Evolutionary conservation across 169 alveolate genomes (phyloP).

Genomic region (Plasmodium yoelii): DNA sequence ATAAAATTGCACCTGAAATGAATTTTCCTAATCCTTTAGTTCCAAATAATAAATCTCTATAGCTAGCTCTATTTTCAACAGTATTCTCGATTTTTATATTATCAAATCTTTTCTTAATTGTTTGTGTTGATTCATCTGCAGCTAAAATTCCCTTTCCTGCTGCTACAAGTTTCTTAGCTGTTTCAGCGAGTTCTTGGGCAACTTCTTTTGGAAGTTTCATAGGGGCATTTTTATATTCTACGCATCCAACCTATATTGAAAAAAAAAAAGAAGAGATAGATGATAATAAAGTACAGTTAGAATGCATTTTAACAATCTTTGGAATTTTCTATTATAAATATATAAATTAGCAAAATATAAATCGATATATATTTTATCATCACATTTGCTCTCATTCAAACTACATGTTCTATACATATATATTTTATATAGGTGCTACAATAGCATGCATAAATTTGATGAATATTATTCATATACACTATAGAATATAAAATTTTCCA

Average conservation of each 20-base stretch:
- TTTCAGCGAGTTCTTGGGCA: slow-evolving; percentile 71
- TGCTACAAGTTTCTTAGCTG: slow-evolving; percentile 68
- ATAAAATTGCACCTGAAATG: slow-evolving; percentile 98
- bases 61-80: slow-evolving; percentile 96
- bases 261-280: neutral
- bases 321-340: neutral
- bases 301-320: neutral
- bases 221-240: slow-evolving; percentile 63
- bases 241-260: slow-evolving; percentile 13
- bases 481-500: no score
- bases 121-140: slow-evolving; percentile 99
- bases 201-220: slow-evolving; percentile 63
- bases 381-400: no score
- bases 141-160: slow-evolving; percentile 99
- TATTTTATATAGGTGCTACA: no score
- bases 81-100: slow-evolving; percentile 95
- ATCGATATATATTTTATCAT: no score
- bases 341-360: no score
- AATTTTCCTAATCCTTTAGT: slow-evolving; percentile 94
- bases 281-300: neutral
- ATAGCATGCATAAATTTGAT: no score
- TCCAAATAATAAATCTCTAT: slow-evolving; percentile 96
- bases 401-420: no score
- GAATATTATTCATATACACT: no score
- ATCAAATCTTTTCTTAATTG: slow-evolving; percentile 97